Evolutionary conservation across 345 rosid species (phyloP).

Genomic region (Combretum micranthum): DNA sequence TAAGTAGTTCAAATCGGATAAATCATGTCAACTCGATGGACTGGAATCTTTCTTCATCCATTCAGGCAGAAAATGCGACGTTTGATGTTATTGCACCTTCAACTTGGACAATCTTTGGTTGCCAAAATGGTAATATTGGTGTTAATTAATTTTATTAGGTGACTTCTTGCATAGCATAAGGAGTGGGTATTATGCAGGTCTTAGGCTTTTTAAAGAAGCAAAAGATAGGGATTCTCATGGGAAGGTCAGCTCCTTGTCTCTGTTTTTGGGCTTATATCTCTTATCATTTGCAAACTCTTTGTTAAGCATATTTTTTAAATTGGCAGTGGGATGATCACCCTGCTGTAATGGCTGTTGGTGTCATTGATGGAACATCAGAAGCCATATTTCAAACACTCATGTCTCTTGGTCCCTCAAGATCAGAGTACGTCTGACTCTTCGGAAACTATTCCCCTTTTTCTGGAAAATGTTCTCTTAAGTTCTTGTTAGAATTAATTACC

Average conservation of each 20-base stretch:
- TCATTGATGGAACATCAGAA: conserved; percentile 88
- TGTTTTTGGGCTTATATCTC: conserved; percentile 12
- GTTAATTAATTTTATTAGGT: background rate
- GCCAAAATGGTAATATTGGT: conserved; percentile 67
- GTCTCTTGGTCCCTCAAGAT: conserved; percentile 96
- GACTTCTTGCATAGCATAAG: conserved; percentile 12
- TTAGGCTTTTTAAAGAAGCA: conserved; percentile 87
- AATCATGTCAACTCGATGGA: conserved; percentile 44
- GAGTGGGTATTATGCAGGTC: conserved; percentile 41
- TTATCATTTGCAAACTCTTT: conserved; percentile 2
- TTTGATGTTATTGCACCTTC: conserved; percentile 94
- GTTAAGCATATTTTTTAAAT: conserved; percentile 2
- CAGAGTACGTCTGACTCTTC: conserved; percentile 45
- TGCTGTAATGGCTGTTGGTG: conserved; percentile 97
- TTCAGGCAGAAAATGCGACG: conserved; percentile 45
- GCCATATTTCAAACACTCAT: conserved; percentile 83
- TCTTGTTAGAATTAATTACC: background rate
- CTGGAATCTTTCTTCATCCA: conserved; percentile 63
- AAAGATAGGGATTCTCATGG: conserved; percentile 68
- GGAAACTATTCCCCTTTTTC: no score
- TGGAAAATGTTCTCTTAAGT: background rate
- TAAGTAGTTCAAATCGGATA: conserved; percentile 48
- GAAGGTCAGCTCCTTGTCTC: conserved; percentile 36
- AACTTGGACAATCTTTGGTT: conserved; percentile 88
- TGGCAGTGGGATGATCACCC: conserved; percentile 95